Percentiles rank a stretch among this genome's conserved stretches.
These are phyloP conservation scores for Apocynum venetum DNA, from an alignment of 257 asterid genomes.

Conservation along the genomic window DNA sequence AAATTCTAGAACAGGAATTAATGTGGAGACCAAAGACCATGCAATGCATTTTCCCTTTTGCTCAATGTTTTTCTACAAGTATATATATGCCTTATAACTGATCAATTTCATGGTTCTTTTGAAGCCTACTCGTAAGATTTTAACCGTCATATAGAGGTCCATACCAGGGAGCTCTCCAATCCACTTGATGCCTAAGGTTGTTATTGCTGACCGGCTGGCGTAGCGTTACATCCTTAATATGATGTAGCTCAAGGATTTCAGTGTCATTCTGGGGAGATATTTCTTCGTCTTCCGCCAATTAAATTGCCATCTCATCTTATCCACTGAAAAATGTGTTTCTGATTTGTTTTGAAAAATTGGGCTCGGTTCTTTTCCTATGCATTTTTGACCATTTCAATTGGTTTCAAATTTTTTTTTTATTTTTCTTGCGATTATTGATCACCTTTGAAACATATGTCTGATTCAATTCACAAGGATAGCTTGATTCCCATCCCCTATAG, in stretches of 20 bases:
- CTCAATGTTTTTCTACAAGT: no score
- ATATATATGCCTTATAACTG: no score
- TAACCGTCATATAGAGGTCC: not conserved
- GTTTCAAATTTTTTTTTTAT: not conserved
- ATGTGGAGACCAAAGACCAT: no score
- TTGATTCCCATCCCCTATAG: not conserved
- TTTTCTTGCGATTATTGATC: not conserved
- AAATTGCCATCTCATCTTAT: conserved; percentile 9
- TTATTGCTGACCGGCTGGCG: not conserved
- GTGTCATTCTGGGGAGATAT: not conserved
- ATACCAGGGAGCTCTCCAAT: no score
- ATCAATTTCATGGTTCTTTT: no score
- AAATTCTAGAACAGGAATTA: not conserved
- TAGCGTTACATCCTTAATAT: no score
- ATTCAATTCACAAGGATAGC: no score
- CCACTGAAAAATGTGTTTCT: not conserved
- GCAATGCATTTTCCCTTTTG: no score
- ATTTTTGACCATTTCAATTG: not conserved
- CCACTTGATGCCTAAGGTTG: not conserved
- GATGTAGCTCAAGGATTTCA: not conserved
- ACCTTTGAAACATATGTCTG: not conserved
- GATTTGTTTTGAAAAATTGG: not conserved
- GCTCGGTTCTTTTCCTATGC: not conserved
- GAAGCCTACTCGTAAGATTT: not conserved
- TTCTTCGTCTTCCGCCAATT: not conserved